Evolutionary conservation across 1,284 basidiomycete species (phyloP).

Genomic region (Xerocomus nothofagi): DNA sequence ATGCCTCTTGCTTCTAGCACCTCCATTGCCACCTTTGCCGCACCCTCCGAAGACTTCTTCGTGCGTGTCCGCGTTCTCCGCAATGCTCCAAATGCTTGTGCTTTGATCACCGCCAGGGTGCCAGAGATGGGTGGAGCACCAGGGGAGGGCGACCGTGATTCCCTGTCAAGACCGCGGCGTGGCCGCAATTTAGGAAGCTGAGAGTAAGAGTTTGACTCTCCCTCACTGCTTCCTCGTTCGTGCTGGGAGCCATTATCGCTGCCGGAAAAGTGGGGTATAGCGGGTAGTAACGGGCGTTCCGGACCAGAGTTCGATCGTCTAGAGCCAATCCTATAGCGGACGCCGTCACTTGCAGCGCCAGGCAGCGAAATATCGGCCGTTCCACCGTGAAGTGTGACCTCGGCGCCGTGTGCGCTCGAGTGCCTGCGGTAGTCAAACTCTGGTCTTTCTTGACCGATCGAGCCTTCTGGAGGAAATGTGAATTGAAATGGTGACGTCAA

Average conservation of each 20-base stretch:
- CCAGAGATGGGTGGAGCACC: constrained; percentile 63
- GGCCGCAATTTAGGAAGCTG: constrained; percentile 42
- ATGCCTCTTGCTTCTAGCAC: constrained; percentile 75
- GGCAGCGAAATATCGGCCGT: constrained; percentile 68
- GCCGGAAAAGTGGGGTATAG: constrained; percentile 49
- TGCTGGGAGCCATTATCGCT: constrained; percentile 53
- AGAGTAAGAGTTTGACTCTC: constrained; percentile 47
- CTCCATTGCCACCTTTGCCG: constrained; percentile 74
- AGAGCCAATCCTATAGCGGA: constrained; percentile 57
- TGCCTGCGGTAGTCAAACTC: constrained; percentile 67
- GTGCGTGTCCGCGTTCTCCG: constrained; percentile 71
- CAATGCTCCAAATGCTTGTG: constrained; percentile 80
- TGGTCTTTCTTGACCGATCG: constrained; percentile 52
- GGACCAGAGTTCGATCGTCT: constrained; percentile 50
- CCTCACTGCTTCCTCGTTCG: constrained; percentile 58
- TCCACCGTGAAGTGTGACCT: constrained; percentile 68
- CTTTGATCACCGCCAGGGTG: constrained; percentile 83
- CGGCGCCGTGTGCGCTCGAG: constrained; percentile 48
- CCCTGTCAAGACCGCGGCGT: constrained; percentile 46
- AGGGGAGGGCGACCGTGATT: constrained; percentile 73
- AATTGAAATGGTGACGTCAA: constrained; percentile 67
- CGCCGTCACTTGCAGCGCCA: constrained; percentile 48
- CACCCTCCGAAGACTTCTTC: constrained; percentile 70
- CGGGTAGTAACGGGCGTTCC: constrained; percentile 52
- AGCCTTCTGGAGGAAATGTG: constrained; percentile 52